Conservation (phyloP, 192 early-diverging fungal species). For the Podila epigama region DNA sequence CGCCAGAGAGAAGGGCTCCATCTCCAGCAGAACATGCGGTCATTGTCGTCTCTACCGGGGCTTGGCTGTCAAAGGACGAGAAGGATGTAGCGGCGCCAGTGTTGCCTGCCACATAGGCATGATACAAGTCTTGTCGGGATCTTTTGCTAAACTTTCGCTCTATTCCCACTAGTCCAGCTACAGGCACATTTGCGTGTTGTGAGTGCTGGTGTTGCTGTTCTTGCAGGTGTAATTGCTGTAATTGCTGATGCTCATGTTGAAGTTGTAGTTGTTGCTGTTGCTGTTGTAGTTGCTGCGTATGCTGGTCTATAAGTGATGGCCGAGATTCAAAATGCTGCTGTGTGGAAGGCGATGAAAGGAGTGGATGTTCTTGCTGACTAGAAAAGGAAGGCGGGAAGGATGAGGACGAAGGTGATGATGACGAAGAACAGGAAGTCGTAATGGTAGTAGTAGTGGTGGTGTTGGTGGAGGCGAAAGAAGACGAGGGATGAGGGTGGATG, state of each 20-base stretch:
- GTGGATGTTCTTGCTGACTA: no score
- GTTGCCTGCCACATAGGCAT: background rate
- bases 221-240: background rate
- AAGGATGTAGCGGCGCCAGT: background rate
- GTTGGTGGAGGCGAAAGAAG: conserved; percentile 24
- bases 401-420: no score
- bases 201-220: conserved; percentile 10
- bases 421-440: no score
- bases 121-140: background rate
- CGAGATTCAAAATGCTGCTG: no score
- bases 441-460: conserved; percentile 1
- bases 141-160: conserved; percentile 4
- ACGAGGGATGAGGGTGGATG: no score
- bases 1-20: no score
- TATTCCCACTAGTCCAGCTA: background rate
- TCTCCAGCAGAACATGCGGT: no score
- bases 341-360: background rate
- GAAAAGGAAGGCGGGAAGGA: no score
- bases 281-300: conserved; percentile 3
- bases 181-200: background rate
- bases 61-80: background rate
- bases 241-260: conserved; percentile 4
- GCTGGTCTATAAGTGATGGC: conserved; percentile 14
- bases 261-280: conserved; percentile 1
- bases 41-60: no score